phyloP scores from a whole-genome alignment of 495 filamentous ascomycete genomes.

The Aspergillus coremiiformis region DNA sequence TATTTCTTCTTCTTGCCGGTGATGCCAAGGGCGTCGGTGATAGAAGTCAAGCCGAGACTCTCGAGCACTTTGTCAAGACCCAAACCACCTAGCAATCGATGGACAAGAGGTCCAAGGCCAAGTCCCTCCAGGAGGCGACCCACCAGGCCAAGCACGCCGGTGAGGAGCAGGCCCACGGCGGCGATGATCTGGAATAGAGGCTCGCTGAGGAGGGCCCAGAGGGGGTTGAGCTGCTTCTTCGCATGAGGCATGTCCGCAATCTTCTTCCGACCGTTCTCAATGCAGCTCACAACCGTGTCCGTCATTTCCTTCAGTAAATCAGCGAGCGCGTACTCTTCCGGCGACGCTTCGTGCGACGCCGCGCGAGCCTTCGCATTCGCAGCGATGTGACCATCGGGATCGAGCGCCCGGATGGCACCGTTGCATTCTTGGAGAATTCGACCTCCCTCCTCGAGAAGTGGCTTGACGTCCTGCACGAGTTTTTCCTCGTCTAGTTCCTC shows the following conservation, averaged over 20 bases:
- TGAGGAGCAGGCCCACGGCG: conserved; percentile 76
- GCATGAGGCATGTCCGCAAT: conserved; percentile 88
- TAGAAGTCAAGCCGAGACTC: conserved; percentile 59
- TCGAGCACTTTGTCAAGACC: conserved; percentile 72
- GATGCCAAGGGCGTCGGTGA: conserved; percentile 48
- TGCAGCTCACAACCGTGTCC: conserved; percentile 58
- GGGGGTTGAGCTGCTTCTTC: conserved; percentile 87
- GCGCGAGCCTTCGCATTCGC: conserved; percentile 81
- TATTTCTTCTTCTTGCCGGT: conserved; percentile 22
- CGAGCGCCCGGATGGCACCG: conserved; percentile 81
- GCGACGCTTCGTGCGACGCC: conserved; percentile 70
- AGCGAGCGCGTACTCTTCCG: conserved; percentile 80
- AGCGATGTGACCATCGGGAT: conserved; percentile 80
- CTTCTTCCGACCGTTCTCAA: conserved; percentile 78
- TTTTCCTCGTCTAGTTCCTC: conserved; percentile 89
- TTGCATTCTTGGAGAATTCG: conserved; percentile 81
- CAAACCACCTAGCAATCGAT: conserved; percentile 70
- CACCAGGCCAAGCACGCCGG: conserved; percentile 75
- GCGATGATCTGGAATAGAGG: conserved; percentile 91
- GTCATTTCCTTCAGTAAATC: conserved; percentile 73
- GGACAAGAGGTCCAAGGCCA: conserved; percentile 75
- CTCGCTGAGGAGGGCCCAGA: conserved; percentile 74
- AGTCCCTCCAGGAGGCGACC: conserved; percentile 73
- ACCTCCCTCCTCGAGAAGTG: conserved; percentile 76
- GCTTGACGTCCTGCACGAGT: conserved; percentile 77